These are phyloP conservation scores for Capronia coronata DNA, from an alignment of 2,329 filamentous ascomycete genomes.

Conservation along the genomic window DNA sequence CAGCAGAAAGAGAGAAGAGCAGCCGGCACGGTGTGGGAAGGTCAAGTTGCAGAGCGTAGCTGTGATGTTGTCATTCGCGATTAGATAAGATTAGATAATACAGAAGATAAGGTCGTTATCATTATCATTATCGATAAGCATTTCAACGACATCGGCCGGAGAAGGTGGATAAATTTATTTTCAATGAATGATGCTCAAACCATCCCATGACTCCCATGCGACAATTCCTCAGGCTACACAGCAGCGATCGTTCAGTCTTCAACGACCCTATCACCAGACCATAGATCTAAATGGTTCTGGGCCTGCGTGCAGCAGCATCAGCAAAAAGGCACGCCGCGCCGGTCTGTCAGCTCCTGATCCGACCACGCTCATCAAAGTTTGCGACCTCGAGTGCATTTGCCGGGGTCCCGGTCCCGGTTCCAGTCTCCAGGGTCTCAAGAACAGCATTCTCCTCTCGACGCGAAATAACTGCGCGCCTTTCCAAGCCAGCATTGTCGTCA, in stretches of 20 bases:
- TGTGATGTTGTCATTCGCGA: too few relatives aligned
- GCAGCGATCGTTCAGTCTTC: neutral
- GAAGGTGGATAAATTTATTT: neutral
- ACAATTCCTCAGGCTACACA: neutral
- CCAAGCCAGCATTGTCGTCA: neutral
- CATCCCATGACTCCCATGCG: neutral
- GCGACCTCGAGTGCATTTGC: neutral
- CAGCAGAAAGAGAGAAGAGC: neutral
- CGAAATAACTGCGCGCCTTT: too few relatives aligned
- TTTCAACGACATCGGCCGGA: neutral
- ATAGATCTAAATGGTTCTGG: constrained; percentile 5
- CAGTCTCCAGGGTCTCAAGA: too few relatives aligned
- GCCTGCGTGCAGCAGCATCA: neutral
- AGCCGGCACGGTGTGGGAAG: too few relatives aligned
- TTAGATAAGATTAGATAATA: too few relatives aligned
- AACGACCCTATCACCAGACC: neutral
- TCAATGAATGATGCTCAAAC: too few relatives aligned
- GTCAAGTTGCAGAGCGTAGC: too few relatives aligned
- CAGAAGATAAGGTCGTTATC: neutral
- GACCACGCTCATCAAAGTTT: neutral
- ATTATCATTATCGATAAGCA: neutral
- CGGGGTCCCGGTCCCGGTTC: too few relatives aligned
- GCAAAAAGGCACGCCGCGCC: constrained; percentile 4
- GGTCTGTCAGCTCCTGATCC: neutral
- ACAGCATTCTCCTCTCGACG: too few relatives aligned